phyloP scores from a whole-genome alignment of 2,329 filamentous ascomycete species.

The Trichoderma guizhouense region DNA sequence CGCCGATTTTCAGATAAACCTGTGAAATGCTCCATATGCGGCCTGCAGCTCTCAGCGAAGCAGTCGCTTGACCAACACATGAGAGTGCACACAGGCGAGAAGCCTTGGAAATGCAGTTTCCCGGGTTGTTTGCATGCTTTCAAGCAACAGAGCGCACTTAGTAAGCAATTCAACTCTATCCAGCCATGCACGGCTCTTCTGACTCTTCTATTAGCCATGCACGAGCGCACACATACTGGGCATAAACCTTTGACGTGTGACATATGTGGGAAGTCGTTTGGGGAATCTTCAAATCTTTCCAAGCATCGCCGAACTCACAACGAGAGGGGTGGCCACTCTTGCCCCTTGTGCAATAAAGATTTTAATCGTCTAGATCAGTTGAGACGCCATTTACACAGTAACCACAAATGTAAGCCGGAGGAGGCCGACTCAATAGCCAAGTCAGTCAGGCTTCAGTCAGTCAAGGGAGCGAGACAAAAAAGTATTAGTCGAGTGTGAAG shows the following conservation, averaged over 20 bases:
- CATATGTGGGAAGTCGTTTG: constrained; percentile 57
- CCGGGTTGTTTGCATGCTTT: constrained; percentile 55
- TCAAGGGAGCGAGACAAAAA: not conserved
- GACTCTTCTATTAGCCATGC: constrained; percentile 51
- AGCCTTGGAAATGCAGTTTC: constrained; percentile 56
- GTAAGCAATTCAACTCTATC: constrained; percentile 39
- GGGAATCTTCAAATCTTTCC: constrained; percentile 63
- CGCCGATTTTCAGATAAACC: constrained; percentile 49
- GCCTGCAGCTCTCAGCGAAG: constrained; percentile 59
- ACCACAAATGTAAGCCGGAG: constrained; percentile 16
- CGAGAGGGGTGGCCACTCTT: constrained; percentile 49
- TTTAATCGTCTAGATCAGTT: constrained; percentile 61
- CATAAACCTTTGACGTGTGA: constrained; percentile 60
- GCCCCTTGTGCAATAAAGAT: constrained; percentile 51
- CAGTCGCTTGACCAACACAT: constrained; percentile 66
- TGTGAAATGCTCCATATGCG: constrained; percentile 54
- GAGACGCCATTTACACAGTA: constrained; percentile 44
- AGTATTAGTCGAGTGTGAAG: not conserved
- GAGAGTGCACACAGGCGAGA: constrained; percentile 63
- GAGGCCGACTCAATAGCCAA: constrained; percentile 1
- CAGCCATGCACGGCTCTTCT: constrained; percentile 1
- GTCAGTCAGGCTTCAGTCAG: not conserved
- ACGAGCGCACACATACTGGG: constrained; percentile 63
- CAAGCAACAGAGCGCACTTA: constrained; percentile 64
- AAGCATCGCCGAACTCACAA: constrained; percentile 64